Conservation (phyloP, 306 rosid genomes). For the Alnus rubra region DNA sequence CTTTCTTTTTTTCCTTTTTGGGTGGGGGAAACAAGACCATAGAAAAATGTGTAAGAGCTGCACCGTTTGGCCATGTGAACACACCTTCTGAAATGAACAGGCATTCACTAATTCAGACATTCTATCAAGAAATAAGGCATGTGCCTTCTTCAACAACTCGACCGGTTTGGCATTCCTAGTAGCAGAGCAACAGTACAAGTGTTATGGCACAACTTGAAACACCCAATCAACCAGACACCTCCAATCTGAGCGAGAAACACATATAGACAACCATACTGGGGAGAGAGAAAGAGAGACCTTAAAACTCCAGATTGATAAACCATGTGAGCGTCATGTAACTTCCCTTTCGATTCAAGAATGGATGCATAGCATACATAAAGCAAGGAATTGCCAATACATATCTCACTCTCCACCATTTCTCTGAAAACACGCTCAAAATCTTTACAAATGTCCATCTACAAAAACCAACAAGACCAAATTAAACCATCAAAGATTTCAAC, state of each 20-base stretch:
- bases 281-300: conserved; percentile 47
- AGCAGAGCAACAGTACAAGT: conserved; percentile 23
- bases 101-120: conserved; percentile 52
- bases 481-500: conserved; percentile 6
- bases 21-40: background rate
- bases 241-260: conserved; percentile 4
- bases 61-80: background rate
- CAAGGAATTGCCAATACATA: conserved; percentile 54
- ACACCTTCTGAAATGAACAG: conserved; percentile 50
- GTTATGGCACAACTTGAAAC: conserved; percentile 11
- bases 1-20: no score
- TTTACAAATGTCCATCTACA: conserved; percentile 59
- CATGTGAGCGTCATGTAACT: conserved; percentile 55
- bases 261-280: conserved; percentile 1
- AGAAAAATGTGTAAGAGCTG: background rate
- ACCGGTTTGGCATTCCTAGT: conserved; percentile 77
- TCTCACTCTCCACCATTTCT: conserved; percentile 55
- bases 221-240: conserved; percentile 18
- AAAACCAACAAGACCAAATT: conserved; percentile 26
- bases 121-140: conserved; percentile 58
- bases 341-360: conserved; percentile 60
- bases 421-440: conserved; percentile 52
- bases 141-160: conserved; percentile 70
- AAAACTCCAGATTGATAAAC: conserved; percentile 66
- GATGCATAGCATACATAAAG: conserved; percentile 56